These are phyloP conservation scores for Ocimum tenuiflorum DNA, from an alignment of 257 asterid species.

Conservation along the genomic window DNA sequence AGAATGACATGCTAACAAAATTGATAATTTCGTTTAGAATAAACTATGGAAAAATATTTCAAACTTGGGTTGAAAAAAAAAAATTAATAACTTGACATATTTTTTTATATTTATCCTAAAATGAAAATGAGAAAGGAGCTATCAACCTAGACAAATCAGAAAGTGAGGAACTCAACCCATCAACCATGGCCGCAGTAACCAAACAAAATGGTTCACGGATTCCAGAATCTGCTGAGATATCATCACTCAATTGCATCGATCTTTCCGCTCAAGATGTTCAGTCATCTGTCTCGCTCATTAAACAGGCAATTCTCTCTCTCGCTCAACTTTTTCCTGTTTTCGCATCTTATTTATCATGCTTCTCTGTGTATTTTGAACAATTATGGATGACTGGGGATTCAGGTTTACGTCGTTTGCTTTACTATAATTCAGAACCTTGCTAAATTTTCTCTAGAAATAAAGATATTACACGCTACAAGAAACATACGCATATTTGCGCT, in stretches of 20 bases:
- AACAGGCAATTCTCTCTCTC: constrained; percentile 31
- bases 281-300: constrained; percentile 38
- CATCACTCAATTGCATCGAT: constrained; percentile 38
- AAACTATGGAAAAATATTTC: too few relatives aligned
- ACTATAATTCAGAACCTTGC: neutral
- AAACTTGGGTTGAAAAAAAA: too few relatives aligned
- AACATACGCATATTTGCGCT: neutral
- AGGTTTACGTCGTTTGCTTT: neutral
- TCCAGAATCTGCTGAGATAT: constrained; percentile 22
- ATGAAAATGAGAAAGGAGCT: too few relatives aligned
- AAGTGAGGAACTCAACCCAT: neutral
- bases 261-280: constrained; percentile 37
- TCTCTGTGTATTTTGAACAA: neutral
- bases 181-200: constrained; percentile 15
- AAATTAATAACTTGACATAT: too few relatives aligned
- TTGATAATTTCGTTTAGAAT: too few relatives aligned
- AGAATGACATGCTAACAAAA: too few relatives aligned
- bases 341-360: neutral
- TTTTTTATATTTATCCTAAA: too few relatives aligned
- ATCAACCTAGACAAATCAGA: too few relatives aligned
- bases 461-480: too few relatives aligned
- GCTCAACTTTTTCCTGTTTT: neutral
- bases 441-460: neutral
- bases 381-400: neutral
- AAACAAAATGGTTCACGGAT: neutral